phyloP scores from a whole-genome alignment of 2,329 filamentous ascomycete species.

The Diatrype stigma region DNA sequence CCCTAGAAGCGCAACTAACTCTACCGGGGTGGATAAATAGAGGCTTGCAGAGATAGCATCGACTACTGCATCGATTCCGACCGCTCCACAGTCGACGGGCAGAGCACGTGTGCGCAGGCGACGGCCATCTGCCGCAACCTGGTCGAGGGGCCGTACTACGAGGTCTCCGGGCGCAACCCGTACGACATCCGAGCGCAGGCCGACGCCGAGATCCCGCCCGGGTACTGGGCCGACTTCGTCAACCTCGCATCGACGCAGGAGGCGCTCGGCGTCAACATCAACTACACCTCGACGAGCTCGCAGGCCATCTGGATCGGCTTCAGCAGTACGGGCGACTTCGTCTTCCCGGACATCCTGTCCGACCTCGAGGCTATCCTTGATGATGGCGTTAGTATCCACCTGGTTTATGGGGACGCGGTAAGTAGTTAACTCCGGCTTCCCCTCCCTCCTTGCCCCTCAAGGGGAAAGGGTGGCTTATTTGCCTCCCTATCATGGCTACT shows the following conservation, averaged over 20 bases:
- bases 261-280: slow-evolving; percentile 50
- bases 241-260: slow-evolving; percentile 52
- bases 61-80: slow-evolving; percentile 42
- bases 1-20: too few species aligned
- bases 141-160: slow-evolving; percentile 53
- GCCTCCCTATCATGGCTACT: too few species aligned
- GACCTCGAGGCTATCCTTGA: slow-evolving; percentile 58
- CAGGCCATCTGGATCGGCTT: slow-evolving; percentile 44
- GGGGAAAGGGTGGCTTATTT: too few species aligned
- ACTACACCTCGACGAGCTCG: slow-evolving; percentile 45
- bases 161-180: slow-evolving; percentile 48
- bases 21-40: slow-evolving; percentile 14
- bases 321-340: slow-evolving; percentile 52
- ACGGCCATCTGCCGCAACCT: slow-evolving; percentile 50
- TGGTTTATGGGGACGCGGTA: slow-evolving; percentile 61
- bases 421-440: slow-evolving; percentile 14
- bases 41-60: slow-evolving; percentile 53
- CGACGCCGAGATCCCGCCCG: slow-evolving; percentile 58
- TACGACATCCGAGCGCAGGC: slow-evolving; percentile 56
- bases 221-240: slow-evolving; percentile 60
- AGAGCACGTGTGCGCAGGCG: slow-evolving; percentile 50
- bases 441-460: not conserved
- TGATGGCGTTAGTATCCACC: slow-evolving; percentile 61
- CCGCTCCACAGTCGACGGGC: slow-evolving; percentile 34
- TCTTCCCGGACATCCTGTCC: slow-evolving; percentile 57